Evolutionary conservation across 2,329 filamentous ascomycete genomes (phyloP).

Genomic region (Dothistroma septosporum): DNA sequence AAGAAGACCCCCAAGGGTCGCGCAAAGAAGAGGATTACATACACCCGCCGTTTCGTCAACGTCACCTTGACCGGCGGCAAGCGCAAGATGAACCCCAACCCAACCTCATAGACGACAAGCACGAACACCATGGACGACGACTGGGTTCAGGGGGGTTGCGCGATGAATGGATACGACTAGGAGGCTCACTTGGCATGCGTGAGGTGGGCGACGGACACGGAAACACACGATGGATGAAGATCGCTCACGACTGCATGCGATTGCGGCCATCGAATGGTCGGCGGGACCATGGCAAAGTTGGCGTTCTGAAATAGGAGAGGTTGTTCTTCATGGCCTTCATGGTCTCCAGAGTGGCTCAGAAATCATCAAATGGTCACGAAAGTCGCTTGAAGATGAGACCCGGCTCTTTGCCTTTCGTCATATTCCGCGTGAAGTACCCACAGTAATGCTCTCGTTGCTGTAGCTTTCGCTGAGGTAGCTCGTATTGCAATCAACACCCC

Average conservation of each 20-base stretch:
- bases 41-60: constrained; percentile 98
- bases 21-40: constrained; percentile 92
- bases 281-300: constrained; percentile 10
- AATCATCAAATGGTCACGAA: constrained; percentile 9
- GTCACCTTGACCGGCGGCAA: constrained; percentile 96
- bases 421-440: neutral
- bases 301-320: constrained; percentile 10
- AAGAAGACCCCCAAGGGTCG: constrained; percentile 95
- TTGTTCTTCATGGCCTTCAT: constrained; percentile 6
- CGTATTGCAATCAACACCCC: constrained; percentile 19
- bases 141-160: neutral
- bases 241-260: neutral
- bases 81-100: constrained; percentile 96
- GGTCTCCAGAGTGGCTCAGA: constrained; percentile 20
- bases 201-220: constrained; percentile 3
- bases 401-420: neutral
- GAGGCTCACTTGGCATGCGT: neutral
- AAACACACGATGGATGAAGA: constrained; percentile 3
- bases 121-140: constrained; percentile 9
- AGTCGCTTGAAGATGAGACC: constrained; percentile 20
- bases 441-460: constrained; percentile 14
- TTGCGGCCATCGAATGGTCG: neutral
- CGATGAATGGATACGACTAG: neutral
- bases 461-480: constrained; percentile 16
- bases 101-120: constrained; percentile 56